Evolutionary conservation across 2,329 filamentous ascomycete species (phyloP), one percentile per base, ranked within the genome.

Genomic region (Rosellinia necatrix): DNA sequence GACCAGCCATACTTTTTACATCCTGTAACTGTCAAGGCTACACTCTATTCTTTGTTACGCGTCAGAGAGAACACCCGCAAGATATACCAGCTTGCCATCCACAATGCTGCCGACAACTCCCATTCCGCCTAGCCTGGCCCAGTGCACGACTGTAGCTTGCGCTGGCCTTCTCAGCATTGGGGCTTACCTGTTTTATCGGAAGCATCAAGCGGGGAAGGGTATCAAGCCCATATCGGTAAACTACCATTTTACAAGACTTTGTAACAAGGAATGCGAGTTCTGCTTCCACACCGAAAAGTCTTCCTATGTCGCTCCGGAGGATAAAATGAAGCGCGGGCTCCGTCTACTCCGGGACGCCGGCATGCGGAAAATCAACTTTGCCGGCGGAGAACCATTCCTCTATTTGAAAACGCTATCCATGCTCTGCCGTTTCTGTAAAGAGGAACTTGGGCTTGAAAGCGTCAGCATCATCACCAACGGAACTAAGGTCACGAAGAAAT

Each of bases 281-380:
- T 84, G 81, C 67, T 84, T 84, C 70, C 80, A 84, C 66, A 84
- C 80, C 2, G 79, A 75, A 6, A 81, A 72, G 30, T 74, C 74
- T 1, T 80, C 76, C 2, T 68, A 78, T 63, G 72, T 78, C 3
- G 71, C 73, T 2, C 55, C 70, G 4, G 59, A 75, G n/a, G 65
- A 70, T 0, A 66, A 77, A 0, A 77, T 77, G 32, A 77, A 81
- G 64, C 59, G 54, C 1, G 80, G 76, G 7, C 71, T 84, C 3
- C 62, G 51, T 2, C 71, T 81, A 1, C 74, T 84, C 10, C 73
- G 73, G 49, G 61, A 75, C 1, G 80, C 78, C 3, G 81, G 80
- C 12, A 83, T 83, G 80, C 73, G 70, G 46, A 84, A 82, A 63
- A 70, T 83, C 64, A 83, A 83, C 65, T 78, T 83, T 59, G 80